These are phyloP conservation scores for Skeletonema potamos DNA, from an alignment of 108 stramenopile species.

Conservation along the genomic window DNA sequence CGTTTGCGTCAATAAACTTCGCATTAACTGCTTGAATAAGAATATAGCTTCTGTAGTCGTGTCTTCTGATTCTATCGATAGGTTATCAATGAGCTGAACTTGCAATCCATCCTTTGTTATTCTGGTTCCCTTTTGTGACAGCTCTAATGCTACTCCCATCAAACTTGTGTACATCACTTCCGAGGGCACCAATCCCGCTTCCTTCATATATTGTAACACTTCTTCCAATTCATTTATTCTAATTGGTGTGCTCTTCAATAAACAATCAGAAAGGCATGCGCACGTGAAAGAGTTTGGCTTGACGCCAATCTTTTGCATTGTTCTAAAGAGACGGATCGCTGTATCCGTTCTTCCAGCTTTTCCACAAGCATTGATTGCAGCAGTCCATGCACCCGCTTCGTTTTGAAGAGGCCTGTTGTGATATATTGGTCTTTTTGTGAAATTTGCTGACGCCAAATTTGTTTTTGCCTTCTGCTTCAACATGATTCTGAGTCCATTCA, in stretches of 20 bases:
- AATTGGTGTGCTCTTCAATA: slow-evolving; percentile 49
- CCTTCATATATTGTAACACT: slow-evolving; percentile 84
- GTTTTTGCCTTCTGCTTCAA: slow-evolving; percentile 48
- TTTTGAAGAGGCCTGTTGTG: slow-evolving; percentile 31
- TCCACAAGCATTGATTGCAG: slow-evolving; percentile 89
- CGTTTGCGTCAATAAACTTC: slow-evolving; percentile 34
- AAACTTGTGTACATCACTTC: slow-evolving; percentile 89
- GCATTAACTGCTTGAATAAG: slow-evolving; percentile 81
- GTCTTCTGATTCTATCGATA: neutral
- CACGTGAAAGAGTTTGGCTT: slow-evolving; percentile 79
- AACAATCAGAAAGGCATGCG: slow-evolving; percentile 68
- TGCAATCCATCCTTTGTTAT: slow-evolving; percentile 30
- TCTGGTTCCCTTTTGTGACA: slow-evolving; percentile 59
- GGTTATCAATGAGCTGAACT: slow-evolving; percentile 32
- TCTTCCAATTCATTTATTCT: slow-evolving; percentile 62
- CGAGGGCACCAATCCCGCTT: slow-evolving; percentile 59
- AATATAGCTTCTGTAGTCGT: slow-evolving; percentile 60
- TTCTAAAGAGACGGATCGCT: slow-evolving; percentile 62
- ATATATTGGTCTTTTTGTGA: slow-evolving; percentile 1
- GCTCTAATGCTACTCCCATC: slow-evolving; percentile 65
- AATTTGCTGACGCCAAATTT: neutral
- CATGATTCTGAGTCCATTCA: slow-evolving; percentile 82
- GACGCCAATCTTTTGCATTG: slow-evolving; percentile 76
- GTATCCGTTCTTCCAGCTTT: slow-evolving; percentile 78
- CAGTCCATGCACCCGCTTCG: slow-evolving; percentile 89